Conservation (phyloP, 441 rosid species). For the Bocquillonia castaneifolia region DNA sequence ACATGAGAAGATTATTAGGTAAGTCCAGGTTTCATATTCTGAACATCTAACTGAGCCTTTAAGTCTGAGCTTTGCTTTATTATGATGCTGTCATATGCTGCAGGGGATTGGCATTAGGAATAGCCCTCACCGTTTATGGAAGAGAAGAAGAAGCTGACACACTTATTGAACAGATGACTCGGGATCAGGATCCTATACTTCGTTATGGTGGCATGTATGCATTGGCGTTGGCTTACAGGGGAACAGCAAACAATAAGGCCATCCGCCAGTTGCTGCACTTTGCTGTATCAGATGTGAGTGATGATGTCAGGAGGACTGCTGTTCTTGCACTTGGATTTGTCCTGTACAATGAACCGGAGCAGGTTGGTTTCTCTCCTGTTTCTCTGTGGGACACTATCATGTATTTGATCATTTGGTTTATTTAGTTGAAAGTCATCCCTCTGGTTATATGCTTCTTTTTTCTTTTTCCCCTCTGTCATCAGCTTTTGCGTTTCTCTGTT, state of each 20-base stretch:
- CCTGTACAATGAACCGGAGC: conserved; percentile 91
- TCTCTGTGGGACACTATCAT: background rate
- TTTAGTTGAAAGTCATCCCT: background rate
- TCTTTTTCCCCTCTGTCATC: background rate
- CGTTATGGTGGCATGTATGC: conserved; percentile 99
- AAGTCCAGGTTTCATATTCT: conserved; percentile 13
- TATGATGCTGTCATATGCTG: background rate
- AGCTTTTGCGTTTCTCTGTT: background rate
- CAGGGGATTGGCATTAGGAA: conserved; percentile 90
- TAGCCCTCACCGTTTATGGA: conserved; percentile 91
- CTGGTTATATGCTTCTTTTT: background rate
- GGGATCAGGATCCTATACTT: conserved; percentile 92
- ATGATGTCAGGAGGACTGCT: conserved; percentile 95
- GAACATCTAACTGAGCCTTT: conserved; percentile 3
- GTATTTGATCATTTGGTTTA: background rate
- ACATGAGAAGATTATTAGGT: conserved; percentile 97
- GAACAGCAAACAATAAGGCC: conserved; percentile 97
- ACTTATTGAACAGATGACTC: conserved; percentile 91
- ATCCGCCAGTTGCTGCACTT: conserved; percentile 95
- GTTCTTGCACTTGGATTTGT: conserved; percentile 98
- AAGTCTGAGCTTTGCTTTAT: conserved; percentile 8
- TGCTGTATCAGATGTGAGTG: conserved; percentile 95
- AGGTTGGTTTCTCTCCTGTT: conserved; percentile 41
- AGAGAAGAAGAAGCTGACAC: conserved; percentile 98
- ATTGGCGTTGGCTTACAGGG: conserved; percentile 88